These are phyloP conservation scores for Phycomyces nitens DNA, from an alignment of 192 early-diverging fungal genomes.

Conservation along the genomic window DNA sequence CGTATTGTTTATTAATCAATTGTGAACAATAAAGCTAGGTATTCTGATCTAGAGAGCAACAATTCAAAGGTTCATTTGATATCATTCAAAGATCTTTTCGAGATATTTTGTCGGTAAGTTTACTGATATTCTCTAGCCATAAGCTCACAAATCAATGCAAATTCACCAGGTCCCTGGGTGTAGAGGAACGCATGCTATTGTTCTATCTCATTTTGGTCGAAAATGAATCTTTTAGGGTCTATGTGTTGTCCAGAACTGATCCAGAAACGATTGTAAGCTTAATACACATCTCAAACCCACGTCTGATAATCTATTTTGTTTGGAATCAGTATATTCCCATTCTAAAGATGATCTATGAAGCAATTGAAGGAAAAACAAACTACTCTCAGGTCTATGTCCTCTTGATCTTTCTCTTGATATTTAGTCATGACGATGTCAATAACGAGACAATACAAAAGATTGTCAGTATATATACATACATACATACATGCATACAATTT, in stretches of 20 bases:
- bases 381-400: slow-evolving; percentile 68
- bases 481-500: no score
- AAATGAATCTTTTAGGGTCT: slow-evolving; percentile 65
- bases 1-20: background rate
- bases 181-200: slow-evolving; percentile 62
- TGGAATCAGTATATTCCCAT: slow-evolving; percentile 59
- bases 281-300: no score
- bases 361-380: slow-evolving; percentile 53
- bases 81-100: slow-evolving; percentile 33
- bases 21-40: background rate
- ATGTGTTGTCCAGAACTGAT: slow-evolving; percentile 70
- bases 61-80: slow-evolving; percentile 20
- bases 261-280: slow-evolving; percentile 67
- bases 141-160: no score
- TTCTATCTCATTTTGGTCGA: slow-evolving; percentile 63
- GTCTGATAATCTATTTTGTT: no score
- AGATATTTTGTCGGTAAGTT: slow-evolving; percentile 31
- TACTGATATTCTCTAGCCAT: background rate
- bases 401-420: slow-evolving; percentile 59
- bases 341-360: slow-evolving; percentile 63
- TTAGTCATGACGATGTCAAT: slow-evolving; percentile 70
- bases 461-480: slow-evolving; percentile 36
- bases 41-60: slow-evolving; percentile 13
- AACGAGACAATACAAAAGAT: slow-evolving; percentile 72
- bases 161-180: slow-evolving; percentile 35